phyloP scores from a whole-genome alignment of 202 grass and related monocot species.

The Hordeum pubiflorum region DNA sequence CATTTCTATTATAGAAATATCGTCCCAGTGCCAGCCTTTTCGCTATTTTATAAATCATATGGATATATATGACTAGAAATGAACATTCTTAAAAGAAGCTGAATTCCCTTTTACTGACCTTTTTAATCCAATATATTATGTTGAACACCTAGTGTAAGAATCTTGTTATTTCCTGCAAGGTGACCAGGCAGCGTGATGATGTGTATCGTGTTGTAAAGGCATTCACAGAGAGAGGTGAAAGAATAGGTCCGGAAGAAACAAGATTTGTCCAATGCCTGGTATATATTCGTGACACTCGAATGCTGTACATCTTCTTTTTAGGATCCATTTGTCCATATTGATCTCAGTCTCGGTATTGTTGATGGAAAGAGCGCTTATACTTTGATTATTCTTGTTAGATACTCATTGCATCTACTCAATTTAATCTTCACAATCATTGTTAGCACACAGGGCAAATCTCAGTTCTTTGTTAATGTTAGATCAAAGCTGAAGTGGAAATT shows the following conservation, averaged over 20 bases:
- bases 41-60: conserved; percentile 11
- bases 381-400: conserved; percentile 3
- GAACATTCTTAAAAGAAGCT: neutral
- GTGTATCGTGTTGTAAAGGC: conserved; percentile 81
- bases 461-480: neutral
- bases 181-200: conserved; percentile 93
- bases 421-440: conserved; percentile 20
- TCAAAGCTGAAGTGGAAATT: conserved; percentile 17
- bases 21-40: neutral
- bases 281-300: conserved; percentile 15
- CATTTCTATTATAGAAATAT: neutral
- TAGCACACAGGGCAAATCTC: neutral
- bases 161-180: conserved; percentile 69
- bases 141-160: conserved; percentile 37
- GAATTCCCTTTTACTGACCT: conserved; percentile 12
- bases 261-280: conserved; percentile 76
- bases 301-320: conserved; percentile 18
- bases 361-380: neutral
- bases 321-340: neutral
- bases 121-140: conserved; percentile 9
- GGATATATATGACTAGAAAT: neutral
- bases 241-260: conserved; percentile 62
- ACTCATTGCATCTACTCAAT: neutral
- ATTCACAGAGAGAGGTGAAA: conserved; percentile 58
- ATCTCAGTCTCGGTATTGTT: neutral